Evolutionary conservation across 768 basidiomycete species (phyloP), one percentile per base, ranked within the genome.

Genomic region (Boletus barrowsii): DNA sequence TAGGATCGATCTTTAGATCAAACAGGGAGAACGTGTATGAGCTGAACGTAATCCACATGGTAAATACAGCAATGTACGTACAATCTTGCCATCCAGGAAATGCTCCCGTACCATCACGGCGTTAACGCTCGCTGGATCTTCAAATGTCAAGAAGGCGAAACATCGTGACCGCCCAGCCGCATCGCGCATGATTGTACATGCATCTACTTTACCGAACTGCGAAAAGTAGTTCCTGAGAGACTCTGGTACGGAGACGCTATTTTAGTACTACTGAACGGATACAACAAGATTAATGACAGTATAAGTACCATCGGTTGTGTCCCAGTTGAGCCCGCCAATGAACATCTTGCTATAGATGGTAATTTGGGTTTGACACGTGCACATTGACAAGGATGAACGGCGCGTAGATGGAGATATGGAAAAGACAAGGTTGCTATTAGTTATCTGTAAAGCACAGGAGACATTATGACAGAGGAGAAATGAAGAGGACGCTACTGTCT

Each of bases 251-350:
- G 65, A 55, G 32, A 59, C 43, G 47, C 64, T 57, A 69, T 62
- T 66, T 76, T 68, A 80, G 72, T 71, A 76, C 76, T 78, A 78
- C 74, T 67, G 73, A 60, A 64, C 60, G 62, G 59, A 53, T 57
- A 62, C 54, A 63, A 50, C 68, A 57, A 72, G 64, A 71, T 62
- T 69, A 72, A 65, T 72, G 73, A 71, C 61, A 63, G 69, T 66
- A 52, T 59, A 75, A 68, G 73, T 83, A 99, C 97, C 96, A 81
- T 98, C 97, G 71, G 93, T 96, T 66, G 97, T 98, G 75, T 98
- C 96, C 97, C 97, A 99, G 77, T 98, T 97, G 61, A 99, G 80
- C 61, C 97, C 97, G 59, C 97, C 97, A 69, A 99, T 95, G 75
- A 99, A 99, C 97, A 99, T 99, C 81, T 99, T 99, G 75, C 97